Evolutionary conservation across 352 stramenopile species (phyloP).

Genomic region (Pythium sukuiense): DNA sequence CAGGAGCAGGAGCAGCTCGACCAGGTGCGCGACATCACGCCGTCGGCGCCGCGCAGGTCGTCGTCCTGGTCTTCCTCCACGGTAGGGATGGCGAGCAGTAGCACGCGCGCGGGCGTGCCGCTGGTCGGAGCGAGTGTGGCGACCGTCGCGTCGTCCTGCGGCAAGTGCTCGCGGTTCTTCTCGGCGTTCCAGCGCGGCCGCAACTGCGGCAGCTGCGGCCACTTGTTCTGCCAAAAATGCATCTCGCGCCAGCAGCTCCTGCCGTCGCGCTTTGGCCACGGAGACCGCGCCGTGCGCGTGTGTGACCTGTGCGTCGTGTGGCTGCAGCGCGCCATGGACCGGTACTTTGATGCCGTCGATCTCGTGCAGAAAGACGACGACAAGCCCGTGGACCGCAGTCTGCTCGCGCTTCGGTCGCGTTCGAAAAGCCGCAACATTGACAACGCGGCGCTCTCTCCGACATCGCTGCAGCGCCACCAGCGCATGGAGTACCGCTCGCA

Average conservation of each 20-base stretch:
- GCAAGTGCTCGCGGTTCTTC: constrained; percentile 62
- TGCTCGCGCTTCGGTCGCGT: constrained; percentile 4
- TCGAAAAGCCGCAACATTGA: constrained; percentile 2
- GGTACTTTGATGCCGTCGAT: constrained; percentile 65
- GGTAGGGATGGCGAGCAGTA: not conserved
- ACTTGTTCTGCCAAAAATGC: constrained; percentile 67
- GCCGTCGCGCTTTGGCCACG: constrained; percentile 57
- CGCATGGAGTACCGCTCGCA: constrained; percentile 26
- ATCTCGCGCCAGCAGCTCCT: constrained; percentile 53
- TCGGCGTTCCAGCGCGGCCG: constrained; percentile 68
- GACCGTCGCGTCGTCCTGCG: constrained; percentile 38
- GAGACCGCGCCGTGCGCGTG: constrained; percentile 44
- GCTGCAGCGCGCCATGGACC: constrained; percentile 69
- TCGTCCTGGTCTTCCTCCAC: not conserved
- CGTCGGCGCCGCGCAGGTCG: constrained; percentile 1
- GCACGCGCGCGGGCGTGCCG: constrained; percentile 35
- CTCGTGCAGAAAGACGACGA: constrained; percentile 20
- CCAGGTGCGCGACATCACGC: constrained; percentile 17
- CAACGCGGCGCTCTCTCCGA: constrained; percentile 1
- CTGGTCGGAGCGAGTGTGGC: constrained; percentile 37
- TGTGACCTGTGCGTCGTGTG: constrained; percentile 63
- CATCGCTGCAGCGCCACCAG: constrained; percentile 2
- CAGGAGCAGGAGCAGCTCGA: constrained; percentile 36
- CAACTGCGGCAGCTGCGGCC: constrained; percentile 58
- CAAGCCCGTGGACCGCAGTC: constrained; percentile 10